These are phyloP conservation scores for Pelargonium fulgidum DNA, from an alignment of 441 rosid genomes.

Conservation along the genomic window DNA sequence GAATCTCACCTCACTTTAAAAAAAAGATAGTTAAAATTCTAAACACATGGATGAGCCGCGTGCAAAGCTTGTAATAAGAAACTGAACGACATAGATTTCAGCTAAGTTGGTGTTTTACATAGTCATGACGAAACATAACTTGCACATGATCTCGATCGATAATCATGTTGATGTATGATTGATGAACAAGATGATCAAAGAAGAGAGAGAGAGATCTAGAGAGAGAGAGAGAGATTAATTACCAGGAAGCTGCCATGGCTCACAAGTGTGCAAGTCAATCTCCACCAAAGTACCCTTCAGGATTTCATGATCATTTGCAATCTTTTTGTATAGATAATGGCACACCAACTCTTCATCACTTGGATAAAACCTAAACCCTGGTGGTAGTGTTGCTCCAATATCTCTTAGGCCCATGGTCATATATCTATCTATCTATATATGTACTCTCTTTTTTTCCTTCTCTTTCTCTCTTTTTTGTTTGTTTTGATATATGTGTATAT, in stretches of 20 bases:
- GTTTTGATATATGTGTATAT: too few relatives aligned
- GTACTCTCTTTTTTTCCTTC: neutral
- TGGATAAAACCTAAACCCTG: conserved; percentile 91
- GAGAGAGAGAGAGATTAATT: neutral
- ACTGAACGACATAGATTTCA: too few relatives aligned
- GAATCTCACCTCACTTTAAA: too few relatives aligned
- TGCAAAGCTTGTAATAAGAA: too few relatives aligned
- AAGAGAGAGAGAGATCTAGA: too few relatives aligned
- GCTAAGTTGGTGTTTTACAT: too few relatives aligned
- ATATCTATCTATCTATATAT: neutral
- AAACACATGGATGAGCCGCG: too few relatives aligned
- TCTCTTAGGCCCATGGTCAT: conserved; percentile 71
- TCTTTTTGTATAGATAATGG: conserved; percentile 83
- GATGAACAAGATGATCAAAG: too few relatives aligned
- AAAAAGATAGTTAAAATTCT: too few relatives aligned
- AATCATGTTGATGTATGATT: too few relatives aligned
- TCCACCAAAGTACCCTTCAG: conserved; percentile 80
- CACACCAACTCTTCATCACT: conserved; percentile 94
- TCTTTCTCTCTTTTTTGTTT: neutral
- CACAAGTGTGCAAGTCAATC: conserved; percentile 86
- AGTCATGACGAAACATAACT: too few relatives aligned
- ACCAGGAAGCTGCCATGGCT: conserved; percentile 99
- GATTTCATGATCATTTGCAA: conserved; percentile 41
- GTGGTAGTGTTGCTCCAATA: conserved; percentile 93
- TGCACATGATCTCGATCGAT: too few relatives aligned